Percentiles rank a stretch among this genome's conserved stretches.
phyloP scores from a whole-genome alignment of 2,329 filamentous ascomycete genomes.

The Ilyonectria sp. region DNA sequence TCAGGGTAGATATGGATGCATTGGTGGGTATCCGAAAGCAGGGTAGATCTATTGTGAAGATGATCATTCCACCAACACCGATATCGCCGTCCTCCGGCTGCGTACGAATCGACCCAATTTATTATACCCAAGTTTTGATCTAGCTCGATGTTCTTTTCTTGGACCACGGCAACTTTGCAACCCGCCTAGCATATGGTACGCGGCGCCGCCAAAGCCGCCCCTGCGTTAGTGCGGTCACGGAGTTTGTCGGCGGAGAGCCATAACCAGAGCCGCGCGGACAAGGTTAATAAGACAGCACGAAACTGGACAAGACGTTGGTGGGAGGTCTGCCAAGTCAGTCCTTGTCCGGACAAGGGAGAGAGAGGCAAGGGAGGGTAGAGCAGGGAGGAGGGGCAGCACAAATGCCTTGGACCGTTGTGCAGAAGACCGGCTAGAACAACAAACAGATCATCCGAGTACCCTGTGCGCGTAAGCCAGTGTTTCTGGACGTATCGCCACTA shows the following conservation, averaged over 20 bases:
- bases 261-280: conserved; percentile 10
- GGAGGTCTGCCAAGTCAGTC: neutral
- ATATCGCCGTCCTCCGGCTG: neutral
- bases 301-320: conserved; percentile 1
- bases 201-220: conserved; percentile 31
- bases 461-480: neutral
- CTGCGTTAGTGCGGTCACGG: conserved; percentile 35
- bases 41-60: neutral
- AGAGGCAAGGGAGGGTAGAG: neutral
- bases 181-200: conserved; percentile 15
- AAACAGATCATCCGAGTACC: neutral
- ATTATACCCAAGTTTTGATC: neutral
- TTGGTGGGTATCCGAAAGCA: neutral
- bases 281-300: conserved; percentile 11
- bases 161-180: conserved; percentile 6
- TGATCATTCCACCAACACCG: neutral
- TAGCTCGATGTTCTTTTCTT: neutral
- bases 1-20: neutral
- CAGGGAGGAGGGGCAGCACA: conserved; percentile 1
- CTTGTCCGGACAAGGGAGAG: conserved; percentile 10
- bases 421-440: neutral
- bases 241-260: conserved; percentile 4
- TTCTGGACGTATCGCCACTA: neutral
- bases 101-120: neutral
- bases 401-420: neutral